Conservation (phyloP, 106 monocot species). For the Ottelia alismoides region DNA sequence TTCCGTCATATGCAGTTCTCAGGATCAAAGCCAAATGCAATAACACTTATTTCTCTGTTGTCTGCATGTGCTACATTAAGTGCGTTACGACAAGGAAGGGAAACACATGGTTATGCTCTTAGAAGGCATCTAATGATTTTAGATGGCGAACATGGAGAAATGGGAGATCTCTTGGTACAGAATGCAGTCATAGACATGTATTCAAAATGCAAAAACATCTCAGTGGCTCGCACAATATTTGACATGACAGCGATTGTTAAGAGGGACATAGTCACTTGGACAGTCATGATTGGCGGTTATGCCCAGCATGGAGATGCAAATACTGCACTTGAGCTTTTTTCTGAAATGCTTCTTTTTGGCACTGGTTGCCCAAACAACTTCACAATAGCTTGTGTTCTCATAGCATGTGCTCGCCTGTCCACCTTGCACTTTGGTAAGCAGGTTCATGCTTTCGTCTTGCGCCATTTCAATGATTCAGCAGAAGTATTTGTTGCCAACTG, state of each 20-base stretch:
- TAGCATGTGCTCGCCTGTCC: slow-evolving; percentile 53
- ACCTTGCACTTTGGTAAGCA: slow-evolving; percentile 47
- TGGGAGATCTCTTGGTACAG: slow-evolving; percentile 60
- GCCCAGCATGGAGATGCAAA: slow-evolving; percentile 87
- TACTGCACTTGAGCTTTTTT: slow-evolving; percentile 46
- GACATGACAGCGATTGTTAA: slow-evolving; percentile 20
- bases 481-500: slow-evolving; percentile 50
- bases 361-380: slow-evolving; percentile 37
- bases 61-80: slow-evolving; percentile 82
- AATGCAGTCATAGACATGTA: slow-evolving; percentile 89
- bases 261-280: slow-evolving; percentile 80
- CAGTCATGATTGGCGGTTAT: slow-evolving; percentile 77
- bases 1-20: slow-evolving; percentile 59
- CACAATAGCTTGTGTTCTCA: slow-evolving; percentile 66
- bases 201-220: slow-evolving; percentile 53
- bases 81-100: slow-evolving; percentile 56
- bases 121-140: slow-evolving; percentile 32
- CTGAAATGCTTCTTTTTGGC: slow-evolving; percentile 34
- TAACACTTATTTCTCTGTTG: slow-evolving; percentile 75
- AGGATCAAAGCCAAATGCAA: slow-evolving; percentile 47
- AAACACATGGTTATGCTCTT: slow-evolving; percentile 57
- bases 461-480: slow-evolving; percentile 17
- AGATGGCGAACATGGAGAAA: slow-evolving; percentile 18
- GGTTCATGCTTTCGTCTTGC: slow-evolving; percentile 53
- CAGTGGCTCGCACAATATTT: slow-evolving; percentile 32